These are phyloP conservation scores for Trematosphaeria pertusa DNA, from an alignment of 2,329 filamentous ascomycete genomes.

Conservation along the genomic window DNA sequence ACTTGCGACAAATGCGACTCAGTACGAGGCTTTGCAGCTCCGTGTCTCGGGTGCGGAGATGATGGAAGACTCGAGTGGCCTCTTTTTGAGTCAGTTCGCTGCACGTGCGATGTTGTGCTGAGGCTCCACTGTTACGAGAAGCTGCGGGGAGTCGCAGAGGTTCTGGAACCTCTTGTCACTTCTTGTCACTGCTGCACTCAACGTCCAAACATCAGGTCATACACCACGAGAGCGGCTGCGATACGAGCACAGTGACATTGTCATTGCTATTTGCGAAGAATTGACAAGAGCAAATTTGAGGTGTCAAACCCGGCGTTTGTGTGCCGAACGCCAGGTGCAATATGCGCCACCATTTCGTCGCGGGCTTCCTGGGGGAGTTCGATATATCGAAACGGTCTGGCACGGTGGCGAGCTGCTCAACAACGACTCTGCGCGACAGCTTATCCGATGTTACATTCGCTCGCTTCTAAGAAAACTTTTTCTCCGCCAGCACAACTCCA, in stretches of 20 bases:
- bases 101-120: no score
- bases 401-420: conserved; percentile 11
- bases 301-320: conserved; percentile 1
- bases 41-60: background rate
- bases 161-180: background rate
- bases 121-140: background rate
- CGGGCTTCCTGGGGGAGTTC: background rate
- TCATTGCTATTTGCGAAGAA: no score
- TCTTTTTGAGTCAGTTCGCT: no score
- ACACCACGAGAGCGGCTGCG: background rate
- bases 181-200: background rate
- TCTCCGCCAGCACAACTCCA: background rate
- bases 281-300: conserved; percentile 1
- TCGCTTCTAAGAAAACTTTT: background rate
- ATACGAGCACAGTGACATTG: no score
- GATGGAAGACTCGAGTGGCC: background rate
- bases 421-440: conserved; percentile 1
- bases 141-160: background rate
- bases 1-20: background rate
- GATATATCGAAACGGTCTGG: background rate
- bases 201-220: background rate
- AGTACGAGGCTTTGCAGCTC: conserved; percentile 7
- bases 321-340: conserved; percentile 9
- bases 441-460: background rate
- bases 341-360: conserved; percentile 5